Percentiles rank a stretch among this genome's conserved stretches.
Evolutionary conservation across 2,329 filamentous ascomycete species (phyloP).

Genomic region (Neofusicoccum kwambonambiense): DNA sequence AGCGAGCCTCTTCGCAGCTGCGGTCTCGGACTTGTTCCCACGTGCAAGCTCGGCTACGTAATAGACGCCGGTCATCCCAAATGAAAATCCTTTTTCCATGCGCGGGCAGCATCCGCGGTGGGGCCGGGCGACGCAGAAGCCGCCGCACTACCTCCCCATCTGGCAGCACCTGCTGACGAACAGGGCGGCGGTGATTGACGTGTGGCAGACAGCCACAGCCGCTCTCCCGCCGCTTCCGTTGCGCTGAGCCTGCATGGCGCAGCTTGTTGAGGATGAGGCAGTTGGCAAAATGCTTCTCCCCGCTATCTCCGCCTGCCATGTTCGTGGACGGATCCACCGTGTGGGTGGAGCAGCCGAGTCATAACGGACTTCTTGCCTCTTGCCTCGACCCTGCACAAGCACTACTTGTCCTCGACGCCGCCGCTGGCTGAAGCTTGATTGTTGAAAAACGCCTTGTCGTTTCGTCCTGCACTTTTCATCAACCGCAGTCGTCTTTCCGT

Average conservation of each 20-base stretch:
- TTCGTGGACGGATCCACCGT: background rate
- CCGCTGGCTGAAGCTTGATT: background rate
- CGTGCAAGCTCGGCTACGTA: background rate
- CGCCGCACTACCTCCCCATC: background rate
- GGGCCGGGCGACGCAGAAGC: background rate
- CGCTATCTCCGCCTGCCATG: background rate
- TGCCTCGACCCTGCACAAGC: background rate
- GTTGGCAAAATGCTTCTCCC: conserved; percentile 13
- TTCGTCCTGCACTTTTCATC: conserved; percentile 1
- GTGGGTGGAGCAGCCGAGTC: conserved; percentile 4
- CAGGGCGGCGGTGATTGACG: background rate
- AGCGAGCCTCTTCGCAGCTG: background rate
- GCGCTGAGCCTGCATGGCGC: background rate
- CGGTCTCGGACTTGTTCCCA: background rate
- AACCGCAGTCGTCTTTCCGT: background rate
- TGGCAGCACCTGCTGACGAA: background rate
- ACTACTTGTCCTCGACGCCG: background rate
- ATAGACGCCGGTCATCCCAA: background rate
- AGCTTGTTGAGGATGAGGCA: conserved; percentile 1
- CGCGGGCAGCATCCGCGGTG: background rate
- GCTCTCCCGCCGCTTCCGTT: background rate
- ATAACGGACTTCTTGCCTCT: background rate
- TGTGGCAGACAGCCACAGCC: background rate
- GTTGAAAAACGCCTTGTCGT: background rate
- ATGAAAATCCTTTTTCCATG: conserved; percentile 9